Evolutionary conservation across 2,329 filamentous ascomycete genomes (phyloP), one percentile per base, ranked within the genome.

Genomic region (Paracoccidioides brasiliensis): DNA sequence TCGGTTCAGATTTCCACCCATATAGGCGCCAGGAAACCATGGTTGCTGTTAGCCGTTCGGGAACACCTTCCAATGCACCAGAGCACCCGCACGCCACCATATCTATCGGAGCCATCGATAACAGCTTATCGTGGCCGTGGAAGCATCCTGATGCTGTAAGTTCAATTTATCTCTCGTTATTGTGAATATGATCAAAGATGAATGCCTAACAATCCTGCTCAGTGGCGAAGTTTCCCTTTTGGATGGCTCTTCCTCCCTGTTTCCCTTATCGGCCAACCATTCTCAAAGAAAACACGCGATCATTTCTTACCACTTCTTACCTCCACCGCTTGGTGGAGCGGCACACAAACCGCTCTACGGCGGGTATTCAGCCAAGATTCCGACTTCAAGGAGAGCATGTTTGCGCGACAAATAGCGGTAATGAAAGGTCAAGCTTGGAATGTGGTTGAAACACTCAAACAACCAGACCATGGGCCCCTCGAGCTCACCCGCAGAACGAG

Each of bases 371-470:
- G 88, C 61, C 82, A 94, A 67, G 93, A 98, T 69, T 83, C 85
- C 2, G 93, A 98, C 71, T 98, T 98, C 70, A 89, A 97, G 69
- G 93, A 98, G 73, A 86, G 88, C 71, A 98, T 98, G 93, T 98
- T 95, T 72, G 89, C 89, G n/a, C 84, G 88, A 62, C 93, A 98
- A 67, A 94, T 98, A 59, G 91, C 93, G 0, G 93, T 98, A 57
- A 95, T 98, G 89, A 98, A 98, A 72, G 93, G 93, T 9, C 93
- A 98, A 68, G 93, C 93, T 0, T 98, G 93, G 90, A 98, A 98
- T 67, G 93, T 98, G 0, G 93, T 98, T 4, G 93, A 98, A 74
- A 96, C 93, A 0, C 78, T 98, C 58, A 98, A 98, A 70, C 87
- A 87, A 15, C 78, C 82, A 0, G 93, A 97, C 66, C 91, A 97